Base-by-base conservation (phyloP, 2,329 filamentous ascomycete species). In the Fusarium graminum region DNA sequence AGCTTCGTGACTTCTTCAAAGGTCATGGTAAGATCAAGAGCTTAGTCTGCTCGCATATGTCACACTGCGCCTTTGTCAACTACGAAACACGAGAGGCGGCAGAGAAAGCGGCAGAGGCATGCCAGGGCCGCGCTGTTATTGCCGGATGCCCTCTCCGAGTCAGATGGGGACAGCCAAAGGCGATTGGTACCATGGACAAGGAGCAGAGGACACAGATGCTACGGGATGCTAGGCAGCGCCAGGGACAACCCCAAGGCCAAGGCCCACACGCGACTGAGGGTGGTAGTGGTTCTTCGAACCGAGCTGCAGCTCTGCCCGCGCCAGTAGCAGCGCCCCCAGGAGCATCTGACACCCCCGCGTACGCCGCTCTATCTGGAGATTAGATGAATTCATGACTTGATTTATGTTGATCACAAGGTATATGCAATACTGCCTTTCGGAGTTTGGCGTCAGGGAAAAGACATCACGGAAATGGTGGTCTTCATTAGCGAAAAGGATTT, bases 61-160 rank as follows among this genome's bases (percentile, higher is more conserved):
- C 94, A 16, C 95, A 98, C 75, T 98, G 94, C 77, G 95, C 95
- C 2, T 99, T 98, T 75, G 84, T 99, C 80, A 99, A 99, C 80
- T 99, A 93, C 76, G 89, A 93, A 70, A 92, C 90, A 4, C 87
- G 95, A 57, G 88, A 92, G 63, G 90, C 87, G 1, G 95, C 96
- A 0, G 95, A 99, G 79, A 89, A 86, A 59, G 96, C 96, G 0
- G 92, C 95, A 0, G 88, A 88, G 32, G 88, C 92, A 19, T 94
- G 93, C 70, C 91, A 97, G 77, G 95, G 96, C 7, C 91, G 91
- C 63, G 93, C 93, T 0, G 88, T 98, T 8, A 92, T 99, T 72
- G 90, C 93, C 34, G 95, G 95, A 4, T 97, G 94, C 72, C 95
- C 95, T 0, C 79, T 99, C 62, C 85, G 94, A 30, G 89, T 99